Conservation (phyloP, 2,329 filamentous ascomycete genomes). For the Apiospora marii region DNA sequence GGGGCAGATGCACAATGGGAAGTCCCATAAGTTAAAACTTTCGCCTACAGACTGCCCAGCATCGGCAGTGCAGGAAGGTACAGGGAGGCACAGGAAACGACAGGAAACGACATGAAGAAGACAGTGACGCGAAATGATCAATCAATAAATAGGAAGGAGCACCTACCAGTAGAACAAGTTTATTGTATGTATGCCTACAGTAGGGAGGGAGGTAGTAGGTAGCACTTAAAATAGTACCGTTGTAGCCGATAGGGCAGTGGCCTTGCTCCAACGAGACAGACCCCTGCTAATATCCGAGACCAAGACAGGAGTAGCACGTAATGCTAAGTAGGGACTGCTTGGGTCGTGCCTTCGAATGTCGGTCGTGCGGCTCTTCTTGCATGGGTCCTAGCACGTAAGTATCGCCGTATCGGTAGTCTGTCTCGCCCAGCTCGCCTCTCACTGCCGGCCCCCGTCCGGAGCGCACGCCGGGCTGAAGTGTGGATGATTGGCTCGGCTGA, state of each 20-base stretch:
- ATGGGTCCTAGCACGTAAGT: background rate
- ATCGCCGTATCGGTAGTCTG: background rate
- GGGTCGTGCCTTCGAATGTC: background rate
- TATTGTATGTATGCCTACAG: too few species aligned
- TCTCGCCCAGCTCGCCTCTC: background rate
- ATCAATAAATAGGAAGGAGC: background rate
- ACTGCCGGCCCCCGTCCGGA: background rate
- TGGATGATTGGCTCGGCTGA: background rate
- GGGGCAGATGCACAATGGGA: background rate
- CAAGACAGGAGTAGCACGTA: background rate
- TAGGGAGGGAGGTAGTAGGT: background rate
- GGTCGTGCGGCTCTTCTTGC: background rate
- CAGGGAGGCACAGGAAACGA: background rate
- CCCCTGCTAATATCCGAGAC: background rate
- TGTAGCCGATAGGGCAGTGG: background rate
- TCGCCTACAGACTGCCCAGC: background rate
- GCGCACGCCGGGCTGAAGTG: background rate
- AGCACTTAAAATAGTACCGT: background rate
- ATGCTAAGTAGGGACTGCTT: background rate
- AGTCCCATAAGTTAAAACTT: slow-evolving; percentile 1
- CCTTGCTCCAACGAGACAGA: slow-evolving; percentile 1
- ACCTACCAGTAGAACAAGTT: background rate
- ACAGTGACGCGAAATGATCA: background rate
- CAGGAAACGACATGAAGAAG: background rate
- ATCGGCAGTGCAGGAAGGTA: slow-evolving; percentile 1